Evolutionary conservation across 2,329 filamentous ascomycete species (phyloP).

Genomic region (Neonectria hederae): DNA sequence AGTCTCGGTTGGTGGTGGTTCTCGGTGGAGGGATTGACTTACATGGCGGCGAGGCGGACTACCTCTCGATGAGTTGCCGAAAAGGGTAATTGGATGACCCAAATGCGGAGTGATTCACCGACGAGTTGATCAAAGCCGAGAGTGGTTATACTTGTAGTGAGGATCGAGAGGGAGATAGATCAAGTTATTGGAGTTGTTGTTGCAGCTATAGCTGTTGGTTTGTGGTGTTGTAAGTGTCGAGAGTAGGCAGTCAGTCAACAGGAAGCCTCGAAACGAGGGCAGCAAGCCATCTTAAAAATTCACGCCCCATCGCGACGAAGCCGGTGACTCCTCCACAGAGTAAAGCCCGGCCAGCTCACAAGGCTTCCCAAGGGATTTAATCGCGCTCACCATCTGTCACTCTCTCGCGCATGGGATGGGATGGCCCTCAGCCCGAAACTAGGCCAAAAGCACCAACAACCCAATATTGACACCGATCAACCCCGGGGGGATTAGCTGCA

Average conservation of each 20-base stretch:
- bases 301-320: not conserved
- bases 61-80: conserved; percentile 3
- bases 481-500: not conserved
- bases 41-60: conserved; percentile 23
- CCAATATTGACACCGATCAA: not conserved
- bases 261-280: not conserved
- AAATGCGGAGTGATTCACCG: not conserved
- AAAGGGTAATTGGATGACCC: not conserved
- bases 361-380: conserved; percentile 8
- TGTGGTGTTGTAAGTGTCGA: not conserved
- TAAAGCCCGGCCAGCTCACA: not conserved
- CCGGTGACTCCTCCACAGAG: conserved; percentile 17
- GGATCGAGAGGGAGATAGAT: not conserved
- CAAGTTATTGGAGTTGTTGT: not conserved
- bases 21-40: conserved; percentile 16
- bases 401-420: conserved; percentile 9
- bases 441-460: not conserved
- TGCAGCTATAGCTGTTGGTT: not conserved
- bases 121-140: not conserved
- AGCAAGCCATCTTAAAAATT: conserved; percentile 26
- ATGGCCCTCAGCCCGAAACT: not conserved
- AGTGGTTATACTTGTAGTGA: not conserved
- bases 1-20: not conserved
- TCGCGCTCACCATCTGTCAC: conserved; percentile 10
- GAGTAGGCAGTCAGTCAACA: not conserved